phyloP scores from a whole-genome alignment of 306 rosid genomes.

The Purshia tridentata region DNA sequence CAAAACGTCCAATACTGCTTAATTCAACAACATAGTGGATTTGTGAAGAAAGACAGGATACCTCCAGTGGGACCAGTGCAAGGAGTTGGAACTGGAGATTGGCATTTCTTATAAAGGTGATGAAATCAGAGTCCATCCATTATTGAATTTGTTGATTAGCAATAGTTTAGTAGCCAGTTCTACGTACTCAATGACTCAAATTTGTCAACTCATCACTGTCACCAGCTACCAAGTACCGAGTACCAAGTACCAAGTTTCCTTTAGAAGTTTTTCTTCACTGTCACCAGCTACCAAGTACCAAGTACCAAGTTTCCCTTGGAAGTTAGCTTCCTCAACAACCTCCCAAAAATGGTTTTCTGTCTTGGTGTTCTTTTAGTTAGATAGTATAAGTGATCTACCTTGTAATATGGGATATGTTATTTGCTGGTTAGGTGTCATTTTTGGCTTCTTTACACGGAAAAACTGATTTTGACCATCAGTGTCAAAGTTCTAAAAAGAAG shows the following conservation, averaged over 20 bases:
- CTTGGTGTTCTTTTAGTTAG: background rate
- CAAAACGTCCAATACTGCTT: conserved; percentile 39
- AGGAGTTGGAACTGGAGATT: conserved; percentile 70
- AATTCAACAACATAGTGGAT: conserved; percentile 52
- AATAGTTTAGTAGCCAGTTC: too few species aligned
- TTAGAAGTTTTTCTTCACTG: background rate
- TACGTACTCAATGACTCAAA: too few species aligned
- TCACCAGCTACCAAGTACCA: conserved; percentile 9
- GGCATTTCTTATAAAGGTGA: conserved; percentile 60
- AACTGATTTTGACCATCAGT: conserved; percentile 12
- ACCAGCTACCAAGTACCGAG: background rate
- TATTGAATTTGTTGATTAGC: too few species aligned
- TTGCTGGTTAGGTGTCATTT: background rate
- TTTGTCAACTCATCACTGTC: background rate
- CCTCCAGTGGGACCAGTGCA: conserved; percentile 24
- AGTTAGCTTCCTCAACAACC: background rate
- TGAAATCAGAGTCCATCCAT: too few species aligned
- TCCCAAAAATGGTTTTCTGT: background rate
- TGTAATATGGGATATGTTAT: background rate
- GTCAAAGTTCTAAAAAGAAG: conserved; percentile 10
- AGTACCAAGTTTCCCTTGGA: background rate
- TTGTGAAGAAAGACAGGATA: conserved; percentile 48
- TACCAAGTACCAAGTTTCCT: background rate
- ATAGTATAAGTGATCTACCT: background rate
- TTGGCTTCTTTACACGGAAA: background rate